Base-by-base conservation (phyloP, 2,329 filamentous ascomycete species). In the Sphaerulina musiva region DNA sequence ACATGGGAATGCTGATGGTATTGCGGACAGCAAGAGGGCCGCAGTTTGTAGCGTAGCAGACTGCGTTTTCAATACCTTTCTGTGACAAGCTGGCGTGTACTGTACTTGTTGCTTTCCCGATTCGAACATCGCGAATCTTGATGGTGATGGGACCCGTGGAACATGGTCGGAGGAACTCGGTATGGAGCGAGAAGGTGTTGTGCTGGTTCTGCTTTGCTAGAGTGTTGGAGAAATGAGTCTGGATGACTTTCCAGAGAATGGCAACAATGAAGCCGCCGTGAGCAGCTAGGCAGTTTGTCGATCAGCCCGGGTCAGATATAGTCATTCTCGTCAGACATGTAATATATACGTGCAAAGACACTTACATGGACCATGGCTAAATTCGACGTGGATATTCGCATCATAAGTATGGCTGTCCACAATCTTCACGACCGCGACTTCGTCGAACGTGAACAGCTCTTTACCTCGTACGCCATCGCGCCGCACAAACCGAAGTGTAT, bases 241-340 rank as follows among this genome's bases (percentile, higher is more conserved):
- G 44, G 8, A 61, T 50, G 39, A 48, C 51, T 39, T 55, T 51
- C 49, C 46, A 57, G 29, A 55, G 41, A 39, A 57, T 23, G 50
- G 46, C 38, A 47, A 60, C 45, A 9, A 59, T 49, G 17, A 54
- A 56, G 12, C 60, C 60, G 11, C 60, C 60, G 43, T 62, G 60
- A 12, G 58, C 58, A 14, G 55, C 60, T 45, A 56, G 23, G 4
- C 12, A n/a, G 20, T 5, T 3, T 17, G 34, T 38, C 34, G 12
- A 38, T 38, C 12, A 38, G 34, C 34, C 6, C 26, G 26, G 26
- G 26, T 29, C 26, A 29, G 5, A 38, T n/a, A 38, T 10, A 38
- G 10, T 2, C 34, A n/a, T 38, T 4, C 34, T 29, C 6, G 34
- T 38, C 10, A 38, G 34, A n/a, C 5, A 38, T 29, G 26, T 38